Evolutionary conservation across 2,329 filamentous ascomycete genomes (phyloP), one percentile per base, ranked within the genome.

Genomic region (Sclerotinia nivalis): DNA sequence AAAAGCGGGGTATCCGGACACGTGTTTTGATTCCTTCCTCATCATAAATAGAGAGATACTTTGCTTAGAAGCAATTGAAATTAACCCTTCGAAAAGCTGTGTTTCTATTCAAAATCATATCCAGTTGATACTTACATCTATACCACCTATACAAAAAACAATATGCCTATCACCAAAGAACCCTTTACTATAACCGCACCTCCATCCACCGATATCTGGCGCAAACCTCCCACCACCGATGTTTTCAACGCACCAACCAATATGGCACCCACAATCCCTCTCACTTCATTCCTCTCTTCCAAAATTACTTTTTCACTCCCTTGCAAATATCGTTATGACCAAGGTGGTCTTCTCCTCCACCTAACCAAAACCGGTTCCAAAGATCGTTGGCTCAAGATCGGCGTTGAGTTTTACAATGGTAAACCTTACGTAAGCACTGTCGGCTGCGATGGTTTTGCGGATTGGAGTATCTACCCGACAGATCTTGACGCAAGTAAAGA

Each of bases 221-320:
- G 68, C 50, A 69, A 66, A n/a, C 68, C 68, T 22, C 68, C 68
- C 9, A 47, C 28, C 31, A 69, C 60, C 12, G 62, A 69, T n/a
- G 50, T 18, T 8, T 69, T 65, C 18, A 69, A 69, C 25, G 68
- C 68, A 22, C 60, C 68, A 18, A 69, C 43, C 25, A 56, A 58
- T 3, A 25, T 45, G 28, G 22, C 58, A 12, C 9, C 34, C 2
- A 37, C 10, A 10, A 28, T 65, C 10, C 52, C 68, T 5, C 68
- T 66, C 43, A 54, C 59, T 15, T 25, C 52, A 15, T 69, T 69
- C n/a, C 13, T 25, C 8, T 66, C 60, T 1, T 52, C 68, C 20
- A 64, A 45, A 4, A 31, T 66, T 4, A 49, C 68, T 10, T 69
- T 69, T 62, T 69, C 59, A 0, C 50, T 47, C 43, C 60, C 43